A percentile compares a stretch with the other conserved stretches of the same genome.
These are phyloP conservation scores for Candida parachauliodes DNA, from an alignment of 805 yeast species.

Conservation along the genomic window DNA sequence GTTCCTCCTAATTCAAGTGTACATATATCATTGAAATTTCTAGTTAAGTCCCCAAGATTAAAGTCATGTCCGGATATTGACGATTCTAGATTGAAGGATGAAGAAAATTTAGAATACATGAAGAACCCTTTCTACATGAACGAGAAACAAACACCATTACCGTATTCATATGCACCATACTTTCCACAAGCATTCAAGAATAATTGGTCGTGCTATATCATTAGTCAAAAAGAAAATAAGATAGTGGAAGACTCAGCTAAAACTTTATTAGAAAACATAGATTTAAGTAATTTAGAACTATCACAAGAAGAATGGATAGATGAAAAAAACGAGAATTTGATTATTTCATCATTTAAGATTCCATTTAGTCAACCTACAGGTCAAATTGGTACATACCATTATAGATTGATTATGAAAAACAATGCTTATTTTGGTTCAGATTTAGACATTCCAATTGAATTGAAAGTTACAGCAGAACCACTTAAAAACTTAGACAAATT, in stretches of 20 bases:
- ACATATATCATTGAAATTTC: constrained; percentile 70
- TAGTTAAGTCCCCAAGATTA: constrained; percentile 70
- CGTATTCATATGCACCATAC: constrained; percentile 66
- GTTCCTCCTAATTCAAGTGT: constrained; percentile 66
- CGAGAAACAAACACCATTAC: constrained; percentile 65
- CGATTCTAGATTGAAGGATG: constrained; percentile 46
- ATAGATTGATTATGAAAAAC: constrained; percentile 67
- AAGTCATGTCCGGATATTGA: constrained; percentile 51
- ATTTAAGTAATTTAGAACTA: constrained; percentile 52
- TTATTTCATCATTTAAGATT: constrained; percentile 71
- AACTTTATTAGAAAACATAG: constrained; percentile 46
- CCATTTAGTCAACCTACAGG: constrained; percentile 69
- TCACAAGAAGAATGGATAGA: constrained; percentile 49
- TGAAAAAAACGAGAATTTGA: constrained; percentile 37
- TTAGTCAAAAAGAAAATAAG: constrained; percentile 74
- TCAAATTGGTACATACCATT: constrained; percentile 58
- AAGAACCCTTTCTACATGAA: constrained; percentile 69
- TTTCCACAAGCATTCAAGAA: constrained; percentile 58
- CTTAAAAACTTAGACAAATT: constrained; percentile 13
- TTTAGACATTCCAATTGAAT: constrained; percentile 61
- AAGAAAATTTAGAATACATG: constrained; percentile 60
- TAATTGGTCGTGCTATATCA: constrained; percentile 66
- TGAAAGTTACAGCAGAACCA: constrained; percentile 62
- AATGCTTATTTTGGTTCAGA: constrained; percentile 82
- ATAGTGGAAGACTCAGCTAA: constrained; percentile 63